Evolutionary conservation across 164 flowering plant species (phyloP), one percentile per base, ranked within the genome.

Genomic region (Magnolia sinica): DNA sequence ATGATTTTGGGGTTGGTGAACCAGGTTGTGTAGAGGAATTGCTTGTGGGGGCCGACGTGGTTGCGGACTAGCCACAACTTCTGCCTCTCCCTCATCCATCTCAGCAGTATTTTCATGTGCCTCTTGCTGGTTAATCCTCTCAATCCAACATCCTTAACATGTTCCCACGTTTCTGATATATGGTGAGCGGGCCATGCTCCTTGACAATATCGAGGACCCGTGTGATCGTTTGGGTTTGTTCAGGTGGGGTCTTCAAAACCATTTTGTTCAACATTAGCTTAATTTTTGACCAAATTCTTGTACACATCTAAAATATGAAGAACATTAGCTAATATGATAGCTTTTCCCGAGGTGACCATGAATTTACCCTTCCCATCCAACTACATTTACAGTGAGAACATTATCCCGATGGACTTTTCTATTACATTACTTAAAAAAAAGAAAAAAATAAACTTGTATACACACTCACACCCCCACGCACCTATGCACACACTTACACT

Each of bases 41-140:
- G 96, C 87, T 95, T 91, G 70, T 89, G 85, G 22, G 93, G 88
- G 2, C 97, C 97, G 0, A 87, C 84, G 76, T 95, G 98, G 82
- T 93, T 93, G 86, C 97, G 92, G 18, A 92, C 88, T 19, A 83
- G 82, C 79, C 86, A 85, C 4, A 95, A 85, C 85, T 93, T 91
- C 83, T 93, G 97, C 80, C 97, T 89, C 81, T 91, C 95, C 81
- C 89, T 88, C 97, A 91, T 91, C 94, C 98, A 95, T 79, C 95
- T 86, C 81, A 93, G 45, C 52, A 95, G 84, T 77, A 89, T 85
- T 64, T 95, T 95, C 97, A 93, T 91, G 80, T 91, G 97, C 37
- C 89, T 82, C 78, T 95, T 93, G 88, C 97, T 83, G 16, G 87
- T 87, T 83, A 93, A 79, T 37, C 91, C 95, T 81, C 85, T 89